Evolutionary conservation across 352 stramenopile species (phyloP), one percentile per base, ranked within the genome.

Genomic region (Pelagophyceae sp.): DNA sequence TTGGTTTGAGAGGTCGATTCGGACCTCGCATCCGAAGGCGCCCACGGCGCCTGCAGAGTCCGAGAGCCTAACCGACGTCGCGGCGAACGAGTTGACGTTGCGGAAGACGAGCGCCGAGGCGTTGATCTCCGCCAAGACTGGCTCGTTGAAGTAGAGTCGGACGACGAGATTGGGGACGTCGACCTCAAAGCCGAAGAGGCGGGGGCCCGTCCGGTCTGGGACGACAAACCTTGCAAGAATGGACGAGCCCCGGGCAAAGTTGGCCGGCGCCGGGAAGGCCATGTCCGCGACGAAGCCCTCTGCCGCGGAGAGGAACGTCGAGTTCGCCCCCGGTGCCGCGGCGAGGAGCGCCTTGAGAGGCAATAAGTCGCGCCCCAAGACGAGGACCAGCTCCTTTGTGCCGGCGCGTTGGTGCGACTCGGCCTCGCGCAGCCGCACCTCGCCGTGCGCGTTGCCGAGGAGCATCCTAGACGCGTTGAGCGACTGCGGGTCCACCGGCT

Each of bases 381-480:
- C 70, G 72, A 77, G 35, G 58, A 60, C 72, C 17, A 11, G 11
- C 58, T 6, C 58, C 58, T 5, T 31, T 11, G 31, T 31, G 58
- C 6, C 58, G 58, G 23, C 23, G 23, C 23, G 11, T 6, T 67
- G 23, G 58, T 67, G 11, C 58, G 29, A 67, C 17, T 60, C 50
- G 50, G 50, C 25, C 50, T 60, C 50, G 17, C 25, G 17, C 50
- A 25, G 17, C 50, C 25, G 17, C 50, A 25, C 72, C 37, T 77
- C 35, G 33, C 38, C 27, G 33, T 71, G 11, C 27, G 50, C 50
- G 27, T 72, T 37, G 58, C 38, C 29, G 38, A 77, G 29, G n/a
- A 32, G 17, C 5, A 78, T 2, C 29, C 38, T 75, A 11, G 61
- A 64, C 60, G 58, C 60, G 51, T 78, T 78, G 29, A 78, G 38